Evolutionary conservation across 441 rosid genomes (phyloP).

Genomic region (Jatropha multifida): DNA sequence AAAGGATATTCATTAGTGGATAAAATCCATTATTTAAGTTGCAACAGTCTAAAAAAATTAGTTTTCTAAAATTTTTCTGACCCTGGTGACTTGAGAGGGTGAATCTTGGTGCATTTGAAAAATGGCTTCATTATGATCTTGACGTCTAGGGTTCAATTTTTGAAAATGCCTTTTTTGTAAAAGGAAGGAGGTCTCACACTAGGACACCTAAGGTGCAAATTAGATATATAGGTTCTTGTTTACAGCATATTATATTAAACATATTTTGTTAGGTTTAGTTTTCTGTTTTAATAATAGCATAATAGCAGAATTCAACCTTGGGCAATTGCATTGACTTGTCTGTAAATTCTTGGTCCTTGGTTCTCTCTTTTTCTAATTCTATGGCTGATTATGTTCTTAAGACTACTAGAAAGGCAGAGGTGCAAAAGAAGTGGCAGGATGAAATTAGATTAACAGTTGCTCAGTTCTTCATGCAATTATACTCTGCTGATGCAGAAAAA

Average conservation of each 20-base stretch:
- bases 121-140: background rate
- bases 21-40: background rate
- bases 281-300: no score
- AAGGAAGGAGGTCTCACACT: background rate
- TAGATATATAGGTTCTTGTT: background rate
- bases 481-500: background rate
- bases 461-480: background rate
- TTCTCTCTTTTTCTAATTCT: no score
- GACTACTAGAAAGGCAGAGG: no score
- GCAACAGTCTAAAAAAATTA: background rate
- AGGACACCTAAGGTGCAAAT: background rate
- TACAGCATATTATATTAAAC: no score
- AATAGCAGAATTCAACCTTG: background rate
- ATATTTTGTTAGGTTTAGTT: no score
- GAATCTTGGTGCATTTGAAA: background rate
- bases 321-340: background rate
- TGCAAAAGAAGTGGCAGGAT: no score
- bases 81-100: background rate
- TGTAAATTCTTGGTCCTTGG: no score
- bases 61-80: background rate
- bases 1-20: background rate
- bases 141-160: background rate
- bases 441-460: no score
- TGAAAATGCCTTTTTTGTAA: background rate
- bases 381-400: no score